Evolutionary conservation across 1,284 basidiomycete genomes (phyloP), one percentile per base, ranked within the genome.

Genomic region (Flammula alnicola): DNA sequence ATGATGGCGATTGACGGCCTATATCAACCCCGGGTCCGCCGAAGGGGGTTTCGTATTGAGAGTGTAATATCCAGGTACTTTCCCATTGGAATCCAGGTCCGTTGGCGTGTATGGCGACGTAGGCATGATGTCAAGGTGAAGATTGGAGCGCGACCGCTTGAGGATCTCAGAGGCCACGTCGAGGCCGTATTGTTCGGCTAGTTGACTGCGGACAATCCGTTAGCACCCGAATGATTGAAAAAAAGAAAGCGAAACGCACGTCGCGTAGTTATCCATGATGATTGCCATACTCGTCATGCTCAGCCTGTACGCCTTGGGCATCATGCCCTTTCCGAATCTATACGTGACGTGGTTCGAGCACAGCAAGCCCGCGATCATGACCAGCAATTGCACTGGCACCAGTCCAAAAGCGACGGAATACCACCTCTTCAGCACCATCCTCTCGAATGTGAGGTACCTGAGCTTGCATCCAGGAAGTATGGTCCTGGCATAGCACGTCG

Each of bases 271-370:
- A 54, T 89, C 84, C 79, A 87, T 83, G 57, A 89, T 84, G 19
- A 83, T 75, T 11, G 81, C 83, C 80, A 88, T 85, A 55, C 74
- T 80, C 47, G 73, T 74, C 70, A 79, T 66, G 63, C 81, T 82
- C 44, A 90, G 68, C 29, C 86, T 69, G 65, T 89, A 90, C 22
- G 80, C 79, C 71, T 86, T 81, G 26, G 87, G 87, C 71, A 83
- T 88, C 77, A 90, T 80, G 27, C 87, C 87, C 71, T 90, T 89
- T 12, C 86, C 86, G 66, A 88, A 88, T 49, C 86, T 72, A 64
- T 88, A 88, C 11, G 86, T 88, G 58, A 90, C 79, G 58, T 89
- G 85, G 64, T 88, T 86, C n/a, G 81, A 79, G 66, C 85, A 88
- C 29, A 90, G 63, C 47, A 86, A 63, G 10, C 72, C 78, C 3